Evolutionary conservation across 345 rosid species (phyloP).

Genomic region (Citrus sp.): DNA sequence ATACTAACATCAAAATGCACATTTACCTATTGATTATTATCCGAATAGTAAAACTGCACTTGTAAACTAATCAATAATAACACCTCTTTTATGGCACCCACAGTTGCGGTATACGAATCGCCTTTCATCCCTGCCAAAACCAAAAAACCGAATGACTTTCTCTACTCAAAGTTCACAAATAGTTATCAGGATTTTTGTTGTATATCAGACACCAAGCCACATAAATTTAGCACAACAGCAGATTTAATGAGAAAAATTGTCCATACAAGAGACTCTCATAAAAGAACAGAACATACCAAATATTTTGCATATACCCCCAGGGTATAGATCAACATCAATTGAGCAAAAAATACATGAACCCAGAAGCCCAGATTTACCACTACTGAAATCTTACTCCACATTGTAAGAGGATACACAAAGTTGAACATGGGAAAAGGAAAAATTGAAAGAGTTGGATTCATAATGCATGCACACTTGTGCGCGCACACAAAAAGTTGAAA

Average conservation of each 20-base stretch:
- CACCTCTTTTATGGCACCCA: neutral
- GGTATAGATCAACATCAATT: neutral
- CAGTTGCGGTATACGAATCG: neutral
- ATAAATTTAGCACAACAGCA: neutral
- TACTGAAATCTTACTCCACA: too few species aligned
- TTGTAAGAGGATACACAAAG: too few species aligned
- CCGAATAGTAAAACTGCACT: neutral
- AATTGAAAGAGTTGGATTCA: too few species aligned
- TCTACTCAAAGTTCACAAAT: neutral
- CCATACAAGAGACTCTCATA: neutral
- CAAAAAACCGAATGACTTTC: neutral
- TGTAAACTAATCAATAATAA: neutral
- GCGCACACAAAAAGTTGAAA: too few species aligned
- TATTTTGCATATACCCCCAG: neutral
- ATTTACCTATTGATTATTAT: slow-evolving; percentile 11
- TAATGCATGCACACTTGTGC: too few species aligned
- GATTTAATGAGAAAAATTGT: neutral
- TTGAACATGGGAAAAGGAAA: too few species aligned
- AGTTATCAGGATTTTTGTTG: neutral
- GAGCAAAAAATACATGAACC: neutral
- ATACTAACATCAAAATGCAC: slow-evolving; percentile 9
- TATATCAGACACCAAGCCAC: neutral
- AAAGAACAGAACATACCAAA: neutral
- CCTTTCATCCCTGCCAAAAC: slow-evolving; percentile 6
- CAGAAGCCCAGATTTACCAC: neutral